These are phyloP conservation scores for Microthlaspi erraticum DNA, from an alignment of 345 rosid species.

Conservation along the genomic window DNA sequence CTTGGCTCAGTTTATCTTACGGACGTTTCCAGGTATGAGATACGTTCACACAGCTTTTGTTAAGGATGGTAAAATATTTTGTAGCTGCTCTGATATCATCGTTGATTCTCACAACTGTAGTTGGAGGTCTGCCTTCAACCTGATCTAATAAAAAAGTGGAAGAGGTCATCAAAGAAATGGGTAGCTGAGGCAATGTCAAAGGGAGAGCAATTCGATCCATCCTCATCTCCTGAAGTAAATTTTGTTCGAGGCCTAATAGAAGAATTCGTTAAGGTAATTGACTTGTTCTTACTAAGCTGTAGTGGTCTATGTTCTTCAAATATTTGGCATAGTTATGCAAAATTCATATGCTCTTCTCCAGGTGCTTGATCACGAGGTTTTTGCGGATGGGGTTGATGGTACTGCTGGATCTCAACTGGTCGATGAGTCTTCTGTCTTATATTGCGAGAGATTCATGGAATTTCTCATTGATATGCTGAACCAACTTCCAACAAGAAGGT, in stretches of 20 bases:
- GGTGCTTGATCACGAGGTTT: slow-evolving; percentile 83
- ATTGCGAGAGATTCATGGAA: slow-evolving; percentile 97
- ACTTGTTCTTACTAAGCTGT: slow-evolving; percentile 18
- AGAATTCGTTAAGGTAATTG: slow-evolving; percentile 85
- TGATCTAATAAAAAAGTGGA: slow-evolving; percentile 89
- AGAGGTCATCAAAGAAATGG: slow-evolving; percentile 77
- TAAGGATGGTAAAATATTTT: slow-evolving; percentile 10
- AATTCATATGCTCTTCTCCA: slow-evolving; percentile 37
- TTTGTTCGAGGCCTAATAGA: slow-evolving; percentile 83
- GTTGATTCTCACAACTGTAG: slow-evolving; percentile 51
- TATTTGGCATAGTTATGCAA: background rate
- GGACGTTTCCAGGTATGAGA: slow-evolving; percentile 89
- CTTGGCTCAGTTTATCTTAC: slow-evolving; percentile 92
- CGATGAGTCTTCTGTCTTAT: slow-evolving; percentile 79
- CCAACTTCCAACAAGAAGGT: slow-evolving; percentile 99
- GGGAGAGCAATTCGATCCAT: slow-evolving; percentile 67
- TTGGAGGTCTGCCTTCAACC: slow-evolving; percentile 93
- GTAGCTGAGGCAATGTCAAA: slow-evolving; percentile 64
- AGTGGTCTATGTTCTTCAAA: slow-evolving; percentile 28
- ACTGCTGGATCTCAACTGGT: slow-evolving; percentile 49
- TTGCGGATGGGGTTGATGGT: slow-evolving; percentile 52
- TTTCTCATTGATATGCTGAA: slow-evolving; percentile 95
- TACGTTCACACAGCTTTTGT: slow-evolving; percentile 4
- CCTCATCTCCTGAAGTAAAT: slow-evolving; percentile 65
- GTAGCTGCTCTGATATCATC: slow-evolving; percentile 21